These are phyloP conservation scores for Tanacetum coccineum DNA, from an alignment of 129 eudicot genomes.

Conservation along the genomic window DNA sequence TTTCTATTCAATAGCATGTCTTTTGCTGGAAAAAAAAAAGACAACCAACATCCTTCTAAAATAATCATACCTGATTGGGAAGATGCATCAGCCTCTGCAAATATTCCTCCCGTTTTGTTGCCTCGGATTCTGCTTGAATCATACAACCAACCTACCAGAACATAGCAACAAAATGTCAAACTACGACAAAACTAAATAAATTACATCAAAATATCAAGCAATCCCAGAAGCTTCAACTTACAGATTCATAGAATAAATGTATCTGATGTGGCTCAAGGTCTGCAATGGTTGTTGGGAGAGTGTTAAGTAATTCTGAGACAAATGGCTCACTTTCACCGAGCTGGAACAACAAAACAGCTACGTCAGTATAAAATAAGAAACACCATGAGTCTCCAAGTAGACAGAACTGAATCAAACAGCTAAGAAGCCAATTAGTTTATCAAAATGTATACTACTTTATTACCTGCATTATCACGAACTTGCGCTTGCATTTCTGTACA, in stretches of 20 bases:
- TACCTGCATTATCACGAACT: slow-evolving; percentile 93
- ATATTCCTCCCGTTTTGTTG: slow-evolving; percentile 81
- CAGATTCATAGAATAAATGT: slow-evolving; percentile 93
- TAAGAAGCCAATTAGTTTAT: neutral
- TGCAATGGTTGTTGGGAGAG: slow-evolving; percentile 76
- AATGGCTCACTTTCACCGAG: slow-evolving; percentile 97
- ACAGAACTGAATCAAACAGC: neutral
- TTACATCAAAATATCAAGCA: slow-evolving; percentile 6
- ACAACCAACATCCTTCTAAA: neutral
- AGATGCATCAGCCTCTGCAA: slow-evolving; percentile 88
- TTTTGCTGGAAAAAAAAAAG: too few species aligned
- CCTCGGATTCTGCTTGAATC: slow-evolving; percentile 94
- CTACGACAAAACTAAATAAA: neutral
- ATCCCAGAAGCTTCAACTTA: slow-evolving; percentile 35
- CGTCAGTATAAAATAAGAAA: neutral
- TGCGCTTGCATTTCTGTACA: slow-evolving; percentile 99
- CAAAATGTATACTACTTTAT: slow-evolving; percentile 35
- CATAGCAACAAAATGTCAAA: slow-evolving; percentile 1
- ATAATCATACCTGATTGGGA: slow-evolving; percentile 71
- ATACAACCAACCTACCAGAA: slow-evolving; percentile 71
- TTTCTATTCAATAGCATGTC: too few species aligned
- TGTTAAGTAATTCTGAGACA: slow-evolving; percentile 85
- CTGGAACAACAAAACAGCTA: slow-evolving; percentile 38
- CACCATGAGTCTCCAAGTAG: neutral
- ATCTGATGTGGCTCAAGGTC: slow-evolving; percentile 97